Evolutionary conservation across 208 protist genomes (phyloP), one percentile per base, ranked within the genome.

Genomic region (Willaertia magna): DNA sequence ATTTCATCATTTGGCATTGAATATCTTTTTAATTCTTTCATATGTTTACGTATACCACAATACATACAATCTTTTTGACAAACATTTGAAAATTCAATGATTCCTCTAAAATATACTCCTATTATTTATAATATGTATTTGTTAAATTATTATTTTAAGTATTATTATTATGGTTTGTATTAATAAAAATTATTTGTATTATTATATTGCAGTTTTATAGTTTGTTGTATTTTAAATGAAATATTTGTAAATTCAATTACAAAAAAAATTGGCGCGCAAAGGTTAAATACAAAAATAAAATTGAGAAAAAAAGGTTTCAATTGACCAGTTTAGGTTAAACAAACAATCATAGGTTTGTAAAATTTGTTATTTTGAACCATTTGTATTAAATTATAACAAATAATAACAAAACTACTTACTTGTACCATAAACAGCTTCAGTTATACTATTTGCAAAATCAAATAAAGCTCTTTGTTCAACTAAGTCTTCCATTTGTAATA

Each of bases 61-160:
- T 92, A 92, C 48, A 88, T 59, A 52, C 90, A 92, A 44, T 89
- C 49, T 30, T 92, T 92, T 30, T 79, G 61, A 52, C 90, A 92
- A 0, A 88, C 87, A 81, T 92, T 92, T 16, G 88, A 91, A 84
- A 92, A 92, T 78, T 92, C 89, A 20, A 90, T 67, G 16, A 91
- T 89, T 22, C 87, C 89, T 86, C 55, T 52, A 67, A 46, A 51
- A 74, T 49, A 84, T 7, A 52, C 40, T 39, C 14, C 40, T n/a
- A 22, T 85, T 55, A 48, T 14, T 55, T 22, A 14, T 44, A 44
- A 22, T 16, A 46, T 14, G 47, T 39, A 74, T 42, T 47, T 11
- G 22, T n/a, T 46, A 34, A 48, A 30, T 6, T 20, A n/a, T 26
- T 4, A 18, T 30, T 39, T 20, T 67, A 30, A 18, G 18, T 9